These are phyloP conservation scores for Stipa capillata DNA, from an alignment of 176 grass and related monocot genomes.

Conservation along the genomic window DNA sequence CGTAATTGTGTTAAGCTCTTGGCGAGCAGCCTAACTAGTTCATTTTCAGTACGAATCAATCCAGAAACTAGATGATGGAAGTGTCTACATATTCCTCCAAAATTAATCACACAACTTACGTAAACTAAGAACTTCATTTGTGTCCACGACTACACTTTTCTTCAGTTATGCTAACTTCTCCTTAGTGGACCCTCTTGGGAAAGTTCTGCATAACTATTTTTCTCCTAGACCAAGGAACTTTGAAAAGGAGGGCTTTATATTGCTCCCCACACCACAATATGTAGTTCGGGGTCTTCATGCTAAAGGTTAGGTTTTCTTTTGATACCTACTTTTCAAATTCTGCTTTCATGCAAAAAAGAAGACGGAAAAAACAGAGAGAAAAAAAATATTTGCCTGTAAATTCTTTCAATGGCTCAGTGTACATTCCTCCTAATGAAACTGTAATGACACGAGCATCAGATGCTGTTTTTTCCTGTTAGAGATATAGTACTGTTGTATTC, in stretches of 20 bases:
- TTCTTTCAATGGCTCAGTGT: slow-evolving; percentile 62
- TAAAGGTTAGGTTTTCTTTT: not conserved
- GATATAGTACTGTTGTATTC: no score
- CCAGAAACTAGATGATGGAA: not conserved
- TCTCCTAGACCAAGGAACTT: not conserved
- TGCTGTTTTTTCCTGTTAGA: slow-evolving; percentile 79
- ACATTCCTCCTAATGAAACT: slow-evolving; percentile 86
- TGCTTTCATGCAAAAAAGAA: not conserved
- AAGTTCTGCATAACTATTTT: not conserved
- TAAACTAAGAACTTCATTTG: not conserved
- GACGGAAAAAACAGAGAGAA: not conserved
- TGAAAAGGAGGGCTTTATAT: not conserved
- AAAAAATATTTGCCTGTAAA: slow-evolving; percentile 48
- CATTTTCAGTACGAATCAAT: not conserved
- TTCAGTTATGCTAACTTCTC: not conserved
- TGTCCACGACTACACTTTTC: not conserved
- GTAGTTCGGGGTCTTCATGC: not conserved
- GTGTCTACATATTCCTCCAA: not conserved
- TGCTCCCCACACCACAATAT: not conserved
- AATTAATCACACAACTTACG: not conserved
- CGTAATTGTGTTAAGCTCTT: not conserved
- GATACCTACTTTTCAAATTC: not conserved
- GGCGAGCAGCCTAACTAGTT: not conserved
- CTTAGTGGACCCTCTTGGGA: not conserved
- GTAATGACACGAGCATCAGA: slow-evolving; percentile 82